A percentile compares a stretch with the other conserved stretches of the same genome.
phyloP scores from a whole-genome alignment of 129 eudicot species.

The Kitagawia praeruptora region DNA sequence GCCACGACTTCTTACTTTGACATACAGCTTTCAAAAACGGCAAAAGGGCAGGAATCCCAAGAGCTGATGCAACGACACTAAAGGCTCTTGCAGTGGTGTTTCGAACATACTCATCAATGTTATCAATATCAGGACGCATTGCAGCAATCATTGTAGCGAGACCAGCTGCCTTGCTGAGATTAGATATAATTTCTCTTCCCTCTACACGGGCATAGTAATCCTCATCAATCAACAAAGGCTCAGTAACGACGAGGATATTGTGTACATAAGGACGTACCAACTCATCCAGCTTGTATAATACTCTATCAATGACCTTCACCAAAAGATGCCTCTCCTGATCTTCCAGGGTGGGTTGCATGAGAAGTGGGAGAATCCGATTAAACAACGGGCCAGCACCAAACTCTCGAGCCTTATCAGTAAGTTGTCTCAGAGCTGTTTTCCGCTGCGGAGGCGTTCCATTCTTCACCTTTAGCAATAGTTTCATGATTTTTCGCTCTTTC shows the following conservation, averaged over 20 bases:
- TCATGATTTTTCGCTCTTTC: constrained; percentile 84
- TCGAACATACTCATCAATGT: constrained; percentile 85
- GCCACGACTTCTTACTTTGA: constrained; percentile 97
- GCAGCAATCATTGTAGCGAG: constrained; percentile 98
- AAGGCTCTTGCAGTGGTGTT: constrained; percentile 95
- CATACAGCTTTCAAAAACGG: constrained; percentile 92
- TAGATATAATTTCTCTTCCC: constrained; percentile 30
- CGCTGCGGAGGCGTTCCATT: constrained; percentile 93
- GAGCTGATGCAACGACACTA: constrained; percentile 96
- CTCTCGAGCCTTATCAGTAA: constrained; percentile 87
- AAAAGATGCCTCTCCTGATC: constrained; percentile 88
- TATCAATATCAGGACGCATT: constrained; percentile 93
- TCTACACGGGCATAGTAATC: constrained; percentile 93
- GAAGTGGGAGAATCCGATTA: constrained; percentile 72
- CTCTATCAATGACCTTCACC: constrained; percentile 86
- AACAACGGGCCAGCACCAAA: constrained; percentile 87
- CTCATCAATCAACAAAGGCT: constrained; percentile 83
- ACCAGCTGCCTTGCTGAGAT: constrained; percentile 76
- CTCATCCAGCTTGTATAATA: constrained; percentile 78
- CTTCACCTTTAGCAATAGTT: constrained; percentile 74
- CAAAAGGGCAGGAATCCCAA: constrained; percentile 79
- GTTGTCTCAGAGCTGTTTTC: constrained; percentile 91
- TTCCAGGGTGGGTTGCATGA: constrained; percentile 89
- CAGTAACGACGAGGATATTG: constrained; percentile 78
- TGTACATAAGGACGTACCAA: constrained; percentile 78